Conservation (phyloP, 169 alveolate genomes). For the Eimeria tenella region DNA sequence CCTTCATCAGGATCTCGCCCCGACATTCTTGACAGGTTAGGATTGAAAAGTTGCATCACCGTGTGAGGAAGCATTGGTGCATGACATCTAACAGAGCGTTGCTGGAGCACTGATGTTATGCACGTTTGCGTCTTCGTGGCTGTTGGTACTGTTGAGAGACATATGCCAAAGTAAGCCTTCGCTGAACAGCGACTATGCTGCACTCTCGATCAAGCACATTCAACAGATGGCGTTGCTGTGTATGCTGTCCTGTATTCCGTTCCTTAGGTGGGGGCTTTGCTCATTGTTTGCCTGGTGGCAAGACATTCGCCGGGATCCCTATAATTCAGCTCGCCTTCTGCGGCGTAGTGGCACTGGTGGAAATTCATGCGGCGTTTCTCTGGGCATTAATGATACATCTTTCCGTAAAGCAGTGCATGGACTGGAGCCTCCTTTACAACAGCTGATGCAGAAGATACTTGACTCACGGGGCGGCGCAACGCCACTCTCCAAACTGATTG, state of each 20-base stretch:
- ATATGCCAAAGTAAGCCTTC: too few relatives aligned
- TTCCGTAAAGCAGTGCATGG: constrained; percentile 19
- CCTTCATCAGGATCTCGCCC: constrained; percentile 44
- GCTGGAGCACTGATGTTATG: not conserved
- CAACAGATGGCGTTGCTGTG: not conserved
- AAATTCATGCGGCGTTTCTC: not conserved
- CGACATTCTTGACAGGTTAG: constrained; percentile 44
- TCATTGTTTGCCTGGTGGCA: constrained; percentile 67
- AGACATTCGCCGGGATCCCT: constrained; percentile 39
- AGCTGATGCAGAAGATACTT: constrained; percentile 37
- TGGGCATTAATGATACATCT: constrained; percentile 23
- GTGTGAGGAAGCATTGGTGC: not conserved
- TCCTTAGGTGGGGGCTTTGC: constrained; percentile 53
- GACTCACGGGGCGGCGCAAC: not conserved
- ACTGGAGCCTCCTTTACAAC: not conserved
- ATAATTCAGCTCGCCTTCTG: constrained; percentile 25
- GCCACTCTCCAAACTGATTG: constrained; percentile 10
- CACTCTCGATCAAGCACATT: too few relatives aligned
- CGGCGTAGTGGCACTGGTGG: constrained; percentile 13
- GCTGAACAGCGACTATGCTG: too few relatives aligned
- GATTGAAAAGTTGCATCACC: not conserved
- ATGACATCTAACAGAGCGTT: not conserved
- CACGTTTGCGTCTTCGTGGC: too few relatives aligned
- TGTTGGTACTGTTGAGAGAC: too few relatives aligned
- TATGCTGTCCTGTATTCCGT: not conserved